A percentile compares a stretch with the other conserved stretches of the same genome.
Conservation (phyloP, 2,329 filamentous ascomycete genomes). For the Phyllosticta citriasiana region DNA sequence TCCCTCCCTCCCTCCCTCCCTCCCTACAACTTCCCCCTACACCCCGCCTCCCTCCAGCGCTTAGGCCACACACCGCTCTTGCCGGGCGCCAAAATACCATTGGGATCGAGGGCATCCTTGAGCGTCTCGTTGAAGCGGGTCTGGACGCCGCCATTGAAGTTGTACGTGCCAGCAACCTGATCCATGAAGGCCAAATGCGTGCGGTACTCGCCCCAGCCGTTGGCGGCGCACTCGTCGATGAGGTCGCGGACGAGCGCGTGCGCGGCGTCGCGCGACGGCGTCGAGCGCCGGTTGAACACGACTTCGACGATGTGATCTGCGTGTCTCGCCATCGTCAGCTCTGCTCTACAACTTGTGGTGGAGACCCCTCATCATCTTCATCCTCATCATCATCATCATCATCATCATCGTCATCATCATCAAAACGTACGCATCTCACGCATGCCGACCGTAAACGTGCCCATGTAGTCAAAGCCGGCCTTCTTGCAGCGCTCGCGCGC, state of each 20-base stretch:
- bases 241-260: conserved; percentile 21
- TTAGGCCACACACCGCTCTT: conserved; percentile 18
- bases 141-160: conserved; percentile 33
- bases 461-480: conserved; percentile 18
- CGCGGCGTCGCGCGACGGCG: conserved; percentile 16
- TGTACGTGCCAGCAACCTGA: conserved; percentile 39
- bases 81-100: conserved; percentile 20
- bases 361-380: no score
- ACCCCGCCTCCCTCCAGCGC: conserved; percentile 3
- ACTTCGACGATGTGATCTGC: conserved; percentile 24
- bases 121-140: conserved; percentile 36
- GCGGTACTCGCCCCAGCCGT: conserved; percentile 37
- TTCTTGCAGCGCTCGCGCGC: conserved; percentile 16
- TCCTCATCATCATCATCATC: no score
- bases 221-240: conserved; percentile 29
- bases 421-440: conserved; percentile 31
- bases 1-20: not conserved
- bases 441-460: conserved; percentile 18
- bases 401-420: no score
- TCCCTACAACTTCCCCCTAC: not conserved
- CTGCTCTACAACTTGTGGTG: no score
- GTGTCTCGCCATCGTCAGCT: not conserved
- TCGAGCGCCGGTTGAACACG: conserved; percentile 21
- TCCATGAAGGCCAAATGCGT: conserved; percentile 40
- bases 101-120: conserved; percentile 37